Evolutionary conservation across 306 rosid species (phyloP), one percentile per base, ranked within the genome.

Genomic region (Spatholobus suberectus): DNA sequence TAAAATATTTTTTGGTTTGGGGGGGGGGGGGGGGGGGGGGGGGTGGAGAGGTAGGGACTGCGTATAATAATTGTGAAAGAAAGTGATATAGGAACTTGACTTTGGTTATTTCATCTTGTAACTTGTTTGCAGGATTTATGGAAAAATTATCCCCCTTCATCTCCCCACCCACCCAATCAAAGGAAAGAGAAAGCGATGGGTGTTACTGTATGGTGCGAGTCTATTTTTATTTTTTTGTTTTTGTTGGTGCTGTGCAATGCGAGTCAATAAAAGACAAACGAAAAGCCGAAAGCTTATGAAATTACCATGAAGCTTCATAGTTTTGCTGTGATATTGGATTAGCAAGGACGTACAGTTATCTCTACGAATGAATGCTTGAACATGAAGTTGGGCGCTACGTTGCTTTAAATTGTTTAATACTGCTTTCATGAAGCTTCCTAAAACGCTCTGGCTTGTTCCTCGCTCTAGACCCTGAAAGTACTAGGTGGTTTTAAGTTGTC

Each of bases 391-490:
- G 26, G 73, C 20, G 35, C 26, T 34, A 34, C 26, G 2, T 20
- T 63, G 57, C 70, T 52, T 63, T 32, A 34, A 11, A 52, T 49
- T 49, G 73, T 70, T 81, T 5, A 69, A 69, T 18, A 40, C 58
- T 71, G 62, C 21, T 86, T 49, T 37, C 52, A 51, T 75, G 89
- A 83, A 86, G 74, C 79, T 86, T 86, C 89, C 82, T 77, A 78
- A 4, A 59, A 18, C 58, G 37, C 62, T 37, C 46, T 35, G 27
- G 77, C 34, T 67, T 44, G 52, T 77, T 35, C 49, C 51, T 34
- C 14, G 44, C 57, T 27, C 29, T 23, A 43, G 47, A 44, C 61
- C 70, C 29, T 46, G 7, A n/a, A 73, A 40, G 18, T 66, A 52
- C 43, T 41, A 11, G 18, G 35, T 17, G 13, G 68, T 52, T 66